These are phyloP conservation scores for Suillus tomentosus DNA, from an alignment of 768 basidiomycete species.

Conservation along the genomic window DNA sequence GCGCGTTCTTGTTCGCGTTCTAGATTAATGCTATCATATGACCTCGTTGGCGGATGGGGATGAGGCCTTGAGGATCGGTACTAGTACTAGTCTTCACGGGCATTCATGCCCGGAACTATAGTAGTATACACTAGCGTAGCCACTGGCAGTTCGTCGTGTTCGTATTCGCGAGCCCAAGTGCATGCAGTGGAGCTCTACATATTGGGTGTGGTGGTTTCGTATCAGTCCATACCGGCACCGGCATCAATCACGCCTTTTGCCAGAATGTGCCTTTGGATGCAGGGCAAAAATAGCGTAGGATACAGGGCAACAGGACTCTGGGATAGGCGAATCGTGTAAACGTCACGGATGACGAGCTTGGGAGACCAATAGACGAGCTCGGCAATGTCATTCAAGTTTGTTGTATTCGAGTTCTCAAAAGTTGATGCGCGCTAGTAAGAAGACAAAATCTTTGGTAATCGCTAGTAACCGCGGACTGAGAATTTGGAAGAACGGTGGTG, in stretches of 20 bases:
- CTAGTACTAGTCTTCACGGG: too few relatives aligned
- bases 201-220: background rate
- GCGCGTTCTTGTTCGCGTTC: too few relatives aligned
- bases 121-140: too few relatives aligned
- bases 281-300: too few relatives aligned
- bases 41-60: too few relatives aligned
- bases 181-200: background rate
- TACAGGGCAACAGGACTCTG: background rate
- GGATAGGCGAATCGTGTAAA: background rate
- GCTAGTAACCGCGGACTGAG: background rate
- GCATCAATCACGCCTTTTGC: background rate
- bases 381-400: background rate
- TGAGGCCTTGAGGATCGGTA: too few relatives aligned
- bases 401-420: too few relatives aligned
- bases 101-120: too few relatives aligned
- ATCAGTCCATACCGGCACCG: background rate
- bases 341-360: background rate
- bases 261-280: too few relatives aligned
- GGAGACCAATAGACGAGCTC: background rate
- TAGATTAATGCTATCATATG: too few relatives aligned
- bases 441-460: background rate
- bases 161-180: background rate
- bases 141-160: background rate
- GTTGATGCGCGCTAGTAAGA: too few relatives aligned
- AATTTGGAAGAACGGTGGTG: background rate